Evolutionary conservation across 2,329 filamentous ascomycete genomes (phyloP).

Genomic region (Leptographium flavum): DNA sequence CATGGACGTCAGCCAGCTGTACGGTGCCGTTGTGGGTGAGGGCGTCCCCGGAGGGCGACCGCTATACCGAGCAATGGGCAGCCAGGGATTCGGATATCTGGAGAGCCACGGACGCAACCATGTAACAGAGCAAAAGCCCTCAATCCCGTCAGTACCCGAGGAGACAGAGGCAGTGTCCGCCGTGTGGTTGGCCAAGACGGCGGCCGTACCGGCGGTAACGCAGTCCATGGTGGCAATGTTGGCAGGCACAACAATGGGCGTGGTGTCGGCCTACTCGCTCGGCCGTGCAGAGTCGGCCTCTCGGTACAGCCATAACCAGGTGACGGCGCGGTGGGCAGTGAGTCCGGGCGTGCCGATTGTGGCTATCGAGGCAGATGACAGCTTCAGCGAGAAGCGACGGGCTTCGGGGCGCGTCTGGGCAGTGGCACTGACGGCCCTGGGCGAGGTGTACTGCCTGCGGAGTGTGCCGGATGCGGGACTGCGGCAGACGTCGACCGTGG

Average conservation of each 20-base stretch:
- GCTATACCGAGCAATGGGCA: constrained; percentile 61
- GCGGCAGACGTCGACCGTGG: not conserved
- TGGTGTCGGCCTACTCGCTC: constrained; percentile 71
- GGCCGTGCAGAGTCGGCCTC: constrained; percentile 44
- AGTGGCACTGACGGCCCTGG: constrained; percentile 84
- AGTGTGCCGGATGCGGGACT: constrained; percentile 40
- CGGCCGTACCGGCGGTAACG: constrained; percentile 55
- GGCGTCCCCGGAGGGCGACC: constrained; percentile 70
- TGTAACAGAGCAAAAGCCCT: constrained; percentile 47
- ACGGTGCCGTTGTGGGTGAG: constrained; percentile 73
- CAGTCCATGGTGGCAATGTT: constrained; percentile 70
- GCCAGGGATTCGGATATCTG: constrained; percentile 65
- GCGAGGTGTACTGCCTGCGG: constrained; percentile 76
- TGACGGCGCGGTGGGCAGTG: constrained; percentile 79
- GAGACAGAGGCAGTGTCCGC: constrained; percentile 58
- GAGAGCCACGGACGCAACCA: constrained; percentile 36
- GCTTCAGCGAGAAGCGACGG: constrained; percentile 58
- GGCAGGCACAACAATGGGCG: constrained; percentile 67
- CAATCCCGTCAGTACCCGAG: constrained; percentile 63
- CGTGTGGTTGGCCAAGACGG: constrained; percentile 82
- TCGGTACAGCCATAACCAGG: constrained; percentile 56
- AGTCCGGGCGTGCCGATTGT: constrained; percentile 83
- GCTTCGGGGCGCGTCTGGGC: constrained; percentile 66
- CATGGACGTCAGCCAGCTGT: constrained; percentile 80
- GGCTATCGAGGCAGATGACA: constrained; percentile 69